phyloP scores from a whole-genome alignment of 163 green algal species.

The Scenedesmus sp. region DNA sequence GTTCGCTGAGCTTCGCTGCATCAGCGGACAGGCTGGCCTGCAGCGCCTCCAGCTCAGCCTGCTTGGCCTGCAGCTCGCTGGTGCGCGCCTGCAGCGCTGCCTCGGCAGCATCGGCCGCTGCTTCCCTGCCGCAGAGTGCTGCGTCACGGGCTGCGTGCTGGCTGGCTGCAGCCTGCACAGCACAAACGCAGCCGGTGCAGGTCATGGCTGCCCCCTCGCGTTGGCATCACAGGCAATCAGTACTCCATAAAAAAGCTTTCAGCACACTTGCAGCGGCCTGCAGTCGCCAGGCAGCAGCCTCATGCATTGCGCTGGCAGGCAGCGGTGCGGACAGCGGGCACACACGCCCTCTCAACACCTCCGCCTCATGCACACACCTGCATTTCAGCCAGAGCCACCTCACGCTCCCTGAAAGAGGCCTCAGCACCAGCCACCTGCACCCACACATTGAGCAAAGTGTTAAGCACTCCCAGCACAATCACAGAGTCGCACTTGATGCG shows the following conservation, averaged over 20 bases:
- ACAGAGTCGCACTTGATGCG: not conserved
- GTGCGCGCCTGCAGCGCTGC: not conserved
- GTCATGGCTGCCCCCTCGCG: no score
- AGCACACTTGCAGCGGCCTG: no score
- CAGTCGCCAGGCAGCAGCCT: not conserved
- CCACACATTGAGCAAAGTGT: not conserved
- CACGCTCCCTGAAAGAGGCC: slow-evolving; percentile 18
- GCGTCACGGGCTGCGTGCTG: slow-evolving; percentile 18
- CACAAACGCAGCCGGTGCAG: not conserved
- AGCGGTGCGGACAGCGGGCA: not conserved
- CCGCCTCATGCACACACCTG: not conserved
- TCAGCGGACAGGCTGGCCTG: slow-evolving; percentile 41
- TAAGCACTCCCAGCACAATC: not conserved
- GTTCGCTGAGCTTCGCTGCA: slow-evolving; percentile 14
- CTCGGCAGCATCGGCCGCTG: slow-evolving; percentile 17
- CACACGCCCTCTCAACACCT: not conserved
- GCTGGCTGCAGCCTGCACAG: slow-evolving; percentile 10
- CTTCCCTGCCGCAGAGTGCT: slow-evolving; percentile 1
- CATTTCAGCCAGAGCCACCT: slow-evolving; percentile 35
- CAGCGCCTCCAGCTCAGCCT: slow-evolving; percentile 47
- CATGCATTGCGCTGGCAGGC: not conserved
- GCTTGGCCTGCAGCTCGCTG: slow-evolving; percentile 17
- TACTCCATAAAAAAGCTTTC: no score
- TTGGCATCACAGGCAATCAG: no score
- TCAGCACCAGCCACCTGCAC: slow-evolving; percentile 40